Evolutionary conservation across 2,329 filamentous ascomycete genomes (phyloP).

Genomic region (Didymella exigua): DNA sequence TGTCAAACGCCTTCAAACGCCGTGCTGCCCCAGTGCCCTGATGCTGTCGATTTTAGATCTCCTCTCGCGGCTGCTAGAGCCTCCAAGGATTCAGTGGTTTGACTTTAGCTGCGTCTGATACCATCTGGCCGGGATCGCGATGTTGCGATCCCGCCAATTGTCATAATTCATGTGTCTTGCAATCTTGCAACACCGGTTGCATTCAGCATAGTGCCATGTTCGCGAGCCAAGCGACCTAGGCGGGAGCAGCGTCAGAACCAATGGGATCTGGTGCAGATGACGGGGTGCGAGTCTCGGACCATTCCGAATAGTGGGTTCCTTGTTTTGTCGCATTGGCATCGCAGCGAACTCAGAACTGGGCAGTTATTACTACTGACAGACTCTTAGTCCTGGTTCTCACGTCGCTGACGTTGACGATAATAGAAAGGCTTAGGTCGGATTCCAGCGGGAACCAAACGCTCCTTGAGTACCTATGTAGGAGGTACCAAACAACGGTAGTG

Average conservation of each 20-base stretch:
- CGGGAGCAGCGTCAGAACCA: slow-evolving; percentile 12
- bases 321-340: slow-evolving; percentile 3
- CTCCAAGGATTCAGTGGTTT: not conserved
- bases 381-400: not conserved
- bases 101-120: not conserved
- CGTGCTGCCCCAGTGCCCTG: slow-evolving; percentile 4
- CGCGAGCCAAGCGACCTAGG: slow-evolving; percentile 5
- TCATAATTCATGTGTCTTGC: not conserved
- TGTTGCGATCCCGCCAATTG: not conserved
- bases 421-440: not conserved
- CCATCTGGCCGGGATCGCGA: slow-evolving; percentile 2
- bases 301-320: slow-evolving; percentile 5
- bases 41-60: slow-evolving; percentile 4
- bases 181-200: not conserved
- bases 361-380: not conserved
- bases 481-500: slow-evolving; percentile 1
- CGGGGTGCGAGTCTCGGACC: slow-evolving; percentile 3
- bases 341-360: not conserved
- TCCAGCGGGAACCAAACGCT: not conserved
- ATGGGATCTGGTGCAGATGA: slow-evolving; percentile 1
- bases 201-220: not conserved
- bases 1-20: slow-evolving; percentile 1
- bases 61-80: slow-evolving; percentile 4
- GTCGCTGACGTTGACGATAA: slow-evolving; percentile 5
- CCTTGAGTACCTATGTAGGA: not conserved